Conservation (phyloP, 495 filamentous ascomycete species). For the Penicillium desertorum region DNA sequence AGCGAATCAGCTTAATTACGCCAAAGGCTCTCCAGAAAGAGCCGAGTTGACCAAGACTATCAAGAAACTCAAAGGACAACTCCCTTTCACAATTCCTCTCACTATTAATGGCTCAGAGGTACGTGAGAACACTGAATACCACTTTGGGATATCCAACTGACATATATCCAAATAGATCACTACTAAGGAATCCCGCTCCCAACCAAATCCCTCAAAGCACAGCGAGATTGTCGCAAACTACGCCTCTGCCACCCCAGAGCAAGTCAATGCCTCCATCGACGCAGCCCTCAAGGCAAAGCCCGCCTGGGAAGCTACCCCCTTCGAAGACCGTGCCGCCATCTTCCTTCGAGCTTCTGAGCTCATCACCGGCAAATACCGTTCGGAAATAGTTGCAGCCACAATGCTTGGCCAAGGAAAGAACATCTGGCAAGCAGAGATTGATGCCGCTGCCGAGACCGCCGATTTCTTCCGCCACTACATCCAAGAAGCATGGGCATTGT, state of each 20-base stretch:
- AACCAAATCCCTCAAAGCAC: slow-evolving; percentile 74
- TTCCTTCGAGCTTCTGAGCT: slow-evolving; percentile 91
- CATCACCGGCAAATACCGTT: slow-evolving; percentile 82
- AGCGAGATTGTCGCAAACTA: slow-evolving; percentile 66
- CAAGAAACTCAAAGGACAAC: slow-evolving; percentile 27
- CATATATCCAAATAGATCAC: slow-evolving; percentile 12
- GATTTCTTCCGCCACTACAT: slow-evolving; percentile 85
- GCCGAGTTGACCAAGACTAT: slow-evolving; percentile 28
- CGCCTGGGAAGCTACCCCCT: slow-evolving; percentile 77
- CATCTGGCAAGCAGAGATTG: slow-evolving; percentile 94
- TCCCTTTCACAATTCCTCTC: slow-evolving; percentile 33
- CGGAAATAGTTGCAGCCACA: slow-evolving; percentile 85
- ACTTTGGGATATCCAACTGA: not conserved
- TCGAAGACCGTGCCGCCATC: slow-evolving; percentile 82
- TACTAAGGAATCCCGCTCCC: slow-evolving; percentile 33
- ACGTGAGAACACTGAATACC: not conserved
- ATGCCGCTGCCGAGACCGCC: slow-evolving; percentile 81
- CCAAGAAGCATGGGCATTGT: slow-evolving; percentile 70
- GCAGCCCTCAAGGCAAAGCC: slow-evolving; percentile 78
- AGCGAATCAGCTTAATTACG: slow-evolving; percentile 26
- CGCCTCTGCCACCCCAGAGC: slow-evolving; percentile 62
- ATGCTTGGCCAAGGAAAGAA: slow-evolving; percentile 97
- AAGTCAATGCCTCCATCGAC: slow-evolving; percentile 72
- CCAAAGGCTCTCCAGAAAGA: slow-evolving; percentile 33
- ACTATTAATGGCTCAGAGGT: slow-evolving; percentile 31